Evolutionary conservation across 495 filamentous ascomycete genomes (phyloP), one percentile per base, ranked within the genome.

Genomic region (Penicillium mononematosum): DNA sequence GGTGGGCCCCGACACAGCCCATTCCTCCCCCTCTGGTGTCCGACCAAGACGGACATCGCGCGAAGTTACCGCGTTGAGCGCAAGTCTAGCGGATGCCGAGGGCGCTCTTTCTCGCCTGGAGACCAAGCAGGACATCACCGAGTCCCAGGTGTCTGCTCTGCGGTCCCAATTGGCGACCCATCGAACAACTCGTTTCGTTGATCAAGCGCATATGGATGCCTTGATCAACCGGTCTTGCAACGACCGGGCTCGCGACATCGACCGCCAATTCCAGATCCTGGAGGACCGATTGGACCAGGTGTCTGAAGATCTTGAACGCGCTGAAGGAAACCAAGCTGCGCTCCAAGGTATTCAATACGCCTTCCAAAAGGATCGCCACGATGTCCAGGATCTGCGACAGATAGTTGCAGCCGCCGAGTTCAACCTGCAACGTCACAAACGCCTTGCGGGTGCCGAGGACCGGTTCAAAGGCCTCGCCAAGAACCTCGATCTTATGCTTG

Each of bases 1-100:
- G 47, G 47, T 20, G 20, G 32, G 47, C 47, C 47, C 47, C 29
- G 47, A 22, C 47, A 50, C 32, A 50, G 47, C 47, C 47, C 47
- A 16, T 20, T 7, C 10, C 8, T 22, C 25, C 17, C 17, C 47
- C 1, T n/a, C 5, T 14, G 32, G 47, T 32, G 17, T 39, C 20
- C 47, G 20, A n/a, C 3, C 10, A 9, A 12, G 5, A 11, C 43
- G 22, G 46, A 3, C 31, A n/a, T 32, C 38, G 47, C 47, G 31
- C 3, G 31, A 38, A 19, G 36, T 25, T 11, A 25, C 1, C 32
- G 19, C 47, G 11, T 11, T 36, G 17, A 32, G 4, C 2, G 12
- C 24, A 9, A 5, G 16, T 22, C 31, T 50, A 2, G 27, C 17
- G 5, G 31, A 50, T n/a, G 19, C 47, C 20, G 47, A 50, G 24